Evolutionary conservation across 306 rosid species (phyloP).

Genomic region (Dryas octopetala): DNA sequence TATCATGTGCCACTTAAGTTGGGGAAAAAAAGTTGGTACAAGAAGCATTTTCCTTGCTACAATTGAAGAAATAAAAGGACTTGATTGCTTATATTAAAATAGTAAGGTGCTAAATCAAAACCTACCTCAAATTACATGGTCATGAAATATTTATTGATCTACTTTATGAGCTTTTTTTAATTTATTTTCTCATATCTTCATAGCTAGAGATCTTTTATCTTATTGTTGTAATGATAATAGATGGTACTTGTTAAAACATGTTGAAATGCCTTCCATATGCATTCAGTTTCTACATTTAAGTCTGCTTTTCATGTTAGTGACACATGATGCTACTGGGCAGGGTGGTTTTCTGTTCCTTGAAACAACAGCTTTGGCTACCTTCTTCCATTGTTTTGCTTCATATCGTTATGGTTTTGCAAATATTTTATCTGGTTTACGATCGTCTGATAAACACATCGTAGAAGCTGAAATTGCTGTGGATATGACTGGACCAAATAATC

Average conservation of each 20-base stretch:
- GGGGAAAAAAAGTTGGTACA: too few relatives aligned
- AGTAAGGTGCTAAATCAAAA: neutral
- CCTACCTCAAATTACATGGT: neutral
- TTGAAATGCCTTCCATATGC: constrained; percentile 19
- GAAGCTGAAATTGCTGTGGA: constrained; percentile 39
- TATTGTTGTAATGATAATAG: neutral
- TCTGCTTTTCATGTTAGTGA: constrained; percentile 19
- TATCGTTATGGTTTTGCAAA: constrained; percentile 44
- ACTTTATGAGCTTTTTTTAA: neutral
- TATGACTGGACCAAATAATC: constrained; percentile 20
- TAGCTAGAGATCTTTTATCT: neutral
- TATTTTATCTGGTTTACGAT: constrained; percentile 40
- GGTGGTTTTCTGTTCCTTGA: constrained; percentile 77
- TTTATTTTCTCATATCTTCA: neutral
- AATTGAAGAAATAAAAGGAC: neutral
- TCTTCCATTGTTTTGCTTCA: constrained; percentile 40
- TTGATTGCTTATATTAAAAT: neutral
- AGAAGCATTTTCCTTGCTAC: neutral
- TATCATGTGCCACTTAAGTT: too few relatives aligned
- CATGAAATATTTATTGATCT: neutral
- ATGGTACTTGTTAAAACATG: constrained; percentile 11
- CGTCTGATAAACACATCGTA: constrained; percentile 29
- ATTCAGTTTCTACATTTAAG: constrained; percentile 17
- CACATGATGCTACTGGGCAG: constrained; percentile 54
- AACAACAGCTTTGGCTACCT: constrained; percentile 54